Base-by-base conservation (phyloP, 2,329 filamentous ascomycete species). In the Chlorencoelia australis region DNA sequence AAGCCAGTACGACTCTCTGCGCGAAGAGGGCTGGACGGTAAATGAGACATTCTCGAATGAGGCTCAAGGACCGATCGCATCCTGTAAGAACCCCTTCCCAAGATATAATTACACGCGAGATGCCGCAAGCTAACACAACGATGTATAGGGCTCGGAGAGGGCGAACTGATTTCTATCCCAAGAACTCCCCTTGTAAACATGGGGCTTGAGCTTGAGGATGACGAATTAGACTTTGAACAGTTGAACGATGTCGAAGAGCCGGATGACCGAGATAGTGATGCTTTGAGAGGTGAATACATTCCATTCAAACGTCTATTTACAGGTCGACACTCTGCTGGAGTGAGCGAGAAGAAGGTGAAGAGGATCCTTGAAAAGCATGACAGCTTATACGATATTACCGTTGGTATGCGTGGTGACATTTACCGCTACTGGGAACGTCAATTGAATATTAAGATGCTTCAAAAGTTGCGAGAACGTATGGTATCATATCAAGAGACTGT, bases 1-100 rank as follows among this genome's bases (percentile, higher is more conserved):
- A 24, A 59, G 63, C 0, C 87, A 94, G 52, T 65, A 68, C 11
- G 59, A 75, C 0, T 83, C 77, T 1, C 60, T 91, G 1, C 57
- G 59, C 14, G 69, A 69, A 2, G 65, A 69, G 2, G 56, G 56
- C 2, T 56, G 53, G 52, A 33, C 28, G 11, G 41, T 41, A 10
- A 42, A 44, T 6, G 40, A 41, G 11, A 30, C 43, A 16, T 14
- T 22, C 2, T 16, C 25, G 2, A 33, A 37, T 7, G 21, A 38
- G 13, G 7, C 19, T 20, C 16, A 21, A 7, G 37, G 33, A 4
- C 33, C 42, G 19, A 25, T 50, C 30, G 27, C 30, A 20, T 25
- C 30, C 8, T 53, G 49, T 49, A 43, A 34, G 48, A 41, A 14
- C 16, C 9, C 19, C 7, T n/a, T n/a, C n/a, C n/a, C 10, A 4